Evolutionary conservation across 2,329 filamentous ascomycete species (phyloP).

Genomic region (Sporothrix humicola): DNA sequence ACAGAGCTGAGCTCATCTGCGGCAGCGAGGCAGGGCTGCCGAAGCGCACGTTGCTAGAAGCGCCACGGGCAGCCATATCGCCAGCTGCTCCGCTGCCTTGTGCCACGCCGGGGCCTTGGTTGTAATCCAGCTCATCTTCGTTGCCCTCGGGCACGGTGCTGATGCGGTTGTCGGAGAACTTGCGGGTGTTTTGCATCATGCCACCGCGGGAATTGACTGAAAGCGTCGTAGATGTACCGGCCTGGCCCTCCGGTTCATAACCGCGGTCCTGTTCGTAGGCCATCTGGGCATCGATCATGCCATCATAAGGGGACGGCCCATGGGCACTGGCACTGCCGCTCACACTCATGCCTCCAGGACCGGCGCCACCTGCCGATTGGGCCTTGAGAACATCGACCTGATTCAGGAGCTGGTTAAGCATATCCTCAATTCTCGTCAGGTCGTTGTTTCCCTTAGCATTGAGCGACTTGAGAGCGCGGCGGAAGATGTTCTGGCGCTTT

Average conservation of each 20-base stretch:
- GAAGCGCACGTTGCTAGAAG: slow-evolving; percentile 54
- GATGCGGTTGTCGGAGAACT: slow-evolving; percentile 77
- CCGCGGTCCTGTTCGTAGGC: slow-evolving; percentile 73
- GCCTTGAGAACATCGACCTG: slow-evolving; percentile 86
- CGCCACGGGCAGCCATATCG: slow-evolving; percentile 56
- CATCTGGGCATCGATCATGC: slow-evolving; percentile 66
- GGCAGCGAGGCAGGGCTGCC: slow-evolving; percentile 31
- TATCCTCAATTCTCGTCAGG: slow-evolving; percentile 84
- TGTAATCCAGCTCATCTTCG: slow-evolving; percentile 69
- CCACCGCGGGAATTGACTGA: slow-evolving; percentile 61
- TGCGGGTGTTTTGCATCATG: slow-evolving; percentile 48
- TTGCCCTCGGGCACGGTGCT: slow-evolving; percentile 87
- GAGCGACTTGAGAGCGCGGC: slow-evolving; percentile 87
- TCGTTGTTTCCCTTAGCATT: slow-evolving; percentile 88
- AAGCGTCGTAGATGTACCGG: slow-evolving; percentile 75
- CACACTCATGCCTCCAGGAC: slow-evolving; percentile 19
- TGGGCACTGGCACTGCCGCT: slow-evolving; percentile 55
- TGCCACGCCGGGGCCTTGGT: slow-evolving; percentile 52
- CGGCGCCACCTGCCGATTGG: slow-evolving; percentile 53
- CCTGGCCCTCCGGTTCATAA: slow-evolving; percentile 83
- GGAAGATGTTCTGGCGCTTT: slow-evolving; percentile 94
- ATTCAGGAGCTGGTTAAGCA: slow-evolving; percentile 87
- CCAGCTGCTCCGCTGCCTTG: slow-evolving; percentile 59
- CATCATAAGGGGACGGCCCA: slow-evolving; percentile 64
- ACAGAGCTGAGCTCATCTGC: slow-evolving; percentile 33